Evolutionary conservation across 202 grass and related monocot species (phyloP).

Genomic region (Zizania palustris): DNA sequence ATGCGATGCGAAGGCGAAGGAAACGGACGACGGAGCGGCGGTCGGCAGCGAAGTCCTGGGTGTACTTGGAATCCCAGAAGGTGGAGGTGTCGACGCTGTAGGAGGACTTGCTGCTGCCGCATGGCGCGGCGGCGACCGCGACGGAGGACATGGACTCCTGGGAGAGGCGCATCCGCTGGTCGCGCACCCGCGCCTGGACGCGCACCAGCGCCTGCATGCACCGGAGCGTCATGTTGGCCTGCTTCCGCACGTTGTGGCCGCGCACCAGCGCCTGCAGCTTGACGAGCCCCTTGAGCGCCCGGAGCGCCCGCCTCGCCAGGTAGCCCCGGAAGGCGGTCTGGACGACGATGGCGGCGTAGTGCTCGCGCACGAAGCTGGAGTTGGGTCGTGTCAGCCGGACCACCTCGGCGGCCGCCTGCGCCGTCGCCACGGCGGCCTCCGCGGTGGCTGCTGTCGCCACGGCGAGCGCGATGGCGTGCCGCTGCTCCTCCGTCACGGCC

Average conservation of each 20-base stretch:
- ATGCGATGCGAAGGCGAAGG: neutral
- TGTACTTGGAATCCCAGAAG: conserved; percentile 78
- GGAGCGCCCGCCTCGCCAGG: conserved; percentile 77
- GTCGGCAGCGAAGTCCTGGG: conserved; percentile 73
- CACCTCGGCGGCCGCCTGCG: conserved; percentile 85
- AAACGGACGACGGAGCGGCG: conserved; percentile 64
- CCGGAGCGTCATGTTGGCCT: conserved; percentile 90
- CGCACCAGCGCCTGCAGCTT: conserved; percentile 95
- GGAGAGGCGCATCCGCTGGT: conserved; percentile 78
- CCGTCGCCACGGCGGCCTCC: conserved; percentile 80
- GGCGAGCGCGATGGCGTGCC: conserved; percentile 88
- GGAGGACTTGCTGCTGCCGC: conserved; percentile 78
- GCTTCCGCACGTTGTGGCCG: conserved; percentile 93
- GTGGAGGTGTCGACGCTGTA: conserved; percentile 79
- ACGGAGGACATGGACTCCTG: conserved; percentile 51
- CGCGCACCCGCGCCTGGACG: conserved; percentile 77
- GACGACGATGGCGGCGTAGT: conserved; percentile 67
- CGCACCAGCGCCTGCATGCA: conserved; percentile 94
- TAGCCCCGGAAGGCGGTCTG: conserved; percentile 90
- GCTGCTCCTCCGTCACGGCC: conserved; percentile 73
- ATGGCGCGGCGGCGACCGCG: conserved; percentile 33
- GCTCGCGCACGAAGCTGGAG: conserved; percentile 47
- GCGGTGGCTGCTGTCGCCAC: conserved; percentile 85
- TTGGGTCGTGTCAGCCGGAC: conserved; percentile 65
- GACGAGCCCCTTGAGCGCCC: conserved; percentile 79